phyloP scores from a whole-genome alignment of 805 yeast species.

The Kodamaea laetipori region DNA sequence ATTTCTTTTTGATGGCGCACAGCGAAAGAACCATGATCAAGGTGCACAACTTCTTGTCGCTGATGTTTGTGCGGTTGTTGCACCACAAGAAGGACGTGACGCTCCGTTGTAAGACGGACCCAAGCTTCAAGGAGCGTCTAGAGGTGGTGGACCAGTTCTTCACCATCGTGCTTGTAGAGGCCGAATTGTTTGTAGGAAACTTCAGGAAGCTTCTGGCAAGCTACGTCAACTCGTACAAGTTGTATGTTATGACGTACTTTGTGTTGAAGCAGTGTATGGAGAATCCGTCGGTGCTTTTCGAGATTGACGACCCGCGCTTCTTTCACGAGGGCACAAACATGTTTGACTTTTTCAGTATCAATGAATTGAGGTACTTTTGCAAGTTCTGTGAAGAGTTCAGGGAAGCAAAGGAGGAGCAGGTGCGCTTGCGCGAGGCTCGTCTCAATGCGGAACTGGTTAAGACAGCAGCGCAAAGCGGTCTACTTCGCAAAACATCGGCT shows the following conservation, averaged over 20 bases:
- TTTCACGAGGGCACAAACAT: conserved; percentile 42
- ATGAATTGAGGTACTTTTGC: conserved; percentile 39
- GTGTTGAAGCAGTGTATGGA: conserved; percentile 45
- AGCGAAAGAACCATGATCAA: conserved; percentile 44
- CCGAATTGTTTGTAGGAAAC: conserved; percentile 46
- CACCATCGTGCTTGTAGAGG: conserved; percentile 34
- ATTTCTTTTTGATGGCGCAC: conserved; percentile 36
- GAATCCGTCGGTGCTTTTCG: conserved; percentile 39
- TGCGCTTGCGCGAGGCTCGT: conserved; percentile 9
- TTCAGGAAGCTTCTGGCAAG: conserved; percentile 39
- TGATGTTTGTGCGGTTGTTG: conserved; percentile 41
- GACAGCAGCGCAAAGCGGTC: conserved; percentile 3
- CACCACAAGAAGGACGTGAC: conserved; percentile 40
- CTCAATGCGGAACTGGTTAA: background rate
- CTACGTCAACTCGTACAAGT: conserved; percentile 42
- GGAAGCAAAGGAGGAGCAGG: conserved; percentile 34
- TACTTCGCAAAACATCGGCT: conserved; percentile 6
- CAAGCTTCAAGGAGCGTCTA: conserved; percentile 23
- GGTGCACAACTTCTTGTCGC: conserved; percentile 40
- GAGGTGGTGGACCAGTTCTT: conserved; percentile 37
- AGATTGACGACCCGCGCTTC: conserved; percentile 28
- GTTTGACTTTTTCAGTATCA: conserved; percentile 37
- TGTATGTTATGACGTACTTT: conserved; percentile 44
- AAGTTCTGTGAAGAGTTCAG: conserved; percentile 43
- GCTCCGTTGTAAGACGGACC: conserved; percentile 17